Conservation (phyloP, 805 yeast species). For the Gaillardinia entomophila region DNA sequence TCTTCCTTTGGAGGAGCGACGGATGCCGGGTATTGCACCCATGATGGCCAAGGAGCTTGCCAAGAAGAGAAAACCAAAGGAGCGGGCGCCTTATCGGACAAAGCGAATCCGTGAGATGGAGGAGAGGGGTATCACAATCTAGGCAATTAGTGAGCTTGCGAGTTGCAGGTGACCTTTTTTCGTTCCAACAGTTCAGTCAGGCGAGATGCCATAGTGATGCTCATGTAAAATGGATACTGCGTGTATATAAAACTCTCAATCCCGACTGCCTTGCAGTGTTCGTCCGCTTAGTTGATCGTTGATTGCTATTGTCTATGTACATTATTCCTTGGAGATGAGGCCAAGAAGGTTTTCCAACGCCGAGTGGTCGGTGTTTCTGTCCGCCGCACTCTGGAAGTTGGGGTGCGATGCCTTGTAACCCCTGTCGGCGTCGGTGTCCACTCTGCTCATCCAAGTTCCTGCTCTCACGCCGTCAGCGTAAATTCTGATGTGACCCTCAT, state of each 20-base stretch:
- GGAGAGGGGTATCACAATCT: too few species aligned
- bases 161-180: too few species aligned
- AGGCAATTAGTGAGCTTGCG: too few species aligned
- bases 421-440: constrained; percentile 14
- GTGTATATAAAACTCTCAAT: too few species aligned
- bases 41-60: constrained; percentile 7
- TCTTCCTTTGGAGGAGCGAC: constrained; percentile 49
- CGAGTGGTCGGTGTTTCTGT: constrained; percentile 24
- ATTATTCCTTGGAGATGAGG: constrained; percentile 7
- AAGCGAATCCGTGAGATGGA: constrained; percentile 7
- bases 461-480: constrained; percentile 36
- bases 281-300: too few species aligned
- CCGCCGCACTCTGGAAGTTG: constrained; percentile 24
- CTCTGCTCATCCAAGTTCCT: constrained; percentile 35
- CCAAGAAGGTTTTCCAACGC: constrained; percentile 13
- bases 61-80: constrained; percentile 31
- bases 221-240: too few species aligned
- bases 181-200: too few species aligned
- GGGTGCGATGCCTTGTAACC: constrained; percentile 27
- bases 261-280: too few species aligned
- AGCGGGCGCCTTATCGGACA: constrained; percentile 14
- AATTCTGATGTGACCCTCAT: constrained; percentile 34
- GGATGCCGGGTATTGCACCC: constrained; percentile 29
- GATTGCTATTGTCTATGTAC: background rate
- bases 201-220: too few species aligned